Conservation (phyloP, 2,329 filamentous ascomycete genomes). For the Ilyonectria robusta region DNA sequence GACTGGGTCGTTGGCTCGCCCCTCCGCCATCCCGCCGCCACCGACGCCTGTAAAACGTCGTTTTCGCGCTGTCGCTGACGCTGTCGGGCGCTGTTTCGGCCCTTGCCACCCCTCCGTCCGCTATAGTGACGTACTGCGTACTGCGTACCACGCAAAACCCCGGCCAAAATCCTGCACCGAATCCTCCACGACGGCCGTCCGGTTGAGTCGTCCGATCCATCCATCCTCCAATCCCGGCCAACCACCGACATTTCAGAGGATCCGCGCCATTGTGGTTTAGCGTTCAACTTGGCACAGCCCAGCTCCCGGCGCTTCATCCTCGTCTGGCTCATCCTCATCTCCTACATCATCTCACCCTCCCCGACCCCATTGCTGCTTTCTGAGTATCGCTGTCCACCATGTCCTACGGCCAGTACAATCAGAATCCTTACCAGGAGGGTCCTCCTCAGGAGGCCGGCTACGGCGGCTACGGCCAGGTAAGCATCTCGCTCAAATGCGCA, state of each 20-base stretch:
- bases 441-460: conserved; percentile 64
- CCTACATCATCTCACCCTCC: conserved; percentile 37
- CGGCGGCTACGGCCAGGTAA: conserved; percentile 61
- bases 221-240: conserved; percentile 20
- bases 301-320: conserved; percentile 34
- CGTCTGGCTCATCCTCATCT: conserved; percentile 32
- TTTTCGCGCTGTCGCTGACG: conserved; percentile 2
- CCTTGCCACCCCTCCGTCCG: conserved; percentile 1
- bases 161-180: conserved; percentile 18
- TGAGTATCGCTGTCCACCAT: conserved; percentile 57
- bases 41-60: conserved; percentile 14
- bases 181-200: neutral
- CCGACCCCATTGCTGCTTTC: conserved; percentile 38
- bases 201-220: conserved; percentile 23
- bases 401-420: conserved; percentile 74
- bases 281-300: conserved; percentile 14
- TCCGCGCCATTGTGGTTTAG: conserved; percentile 29
- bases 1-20: conserved; percentile 7
- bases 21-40: conserved; percentile 28
- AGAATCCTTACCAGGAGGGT: conserved; percentile 75
- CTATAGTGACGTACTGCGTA: conserved; percentile 14
- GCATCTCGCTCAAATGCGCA: conserved; percentile 41
- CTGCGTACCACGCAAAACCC: neutral
- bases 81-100: neutral
- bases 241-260: conserved; percentile 20